Percentiles rank a stretch among this genome's conserved stretches.
Conservation (phyloP, 805 yeast species). For the Candida corydali region DNA sequence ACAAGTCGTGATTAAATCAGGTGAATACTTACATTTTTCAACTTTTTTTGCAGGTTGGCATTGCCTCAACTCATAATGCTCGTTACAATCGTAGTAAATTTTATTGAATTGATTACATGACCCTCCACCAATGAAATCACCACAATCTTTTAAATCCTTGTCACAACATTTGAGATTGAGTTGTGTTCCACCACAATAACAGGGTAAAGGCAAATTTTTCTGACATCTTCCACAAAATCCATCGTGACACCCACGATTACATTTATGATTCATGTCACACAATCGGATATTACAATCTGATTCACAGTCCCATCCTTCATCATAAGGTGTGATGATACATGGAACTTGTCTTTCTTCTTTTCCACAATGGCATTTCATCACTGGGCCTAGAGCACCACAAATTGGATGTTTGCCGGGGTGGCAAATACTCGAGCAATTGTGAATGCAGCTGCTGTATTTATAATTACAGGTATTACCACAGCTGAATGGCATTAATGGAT, state of each 20-base stretch:
- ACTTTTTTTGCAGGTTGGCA: constrained; percentile 49
- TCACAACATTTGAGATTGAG: constrained; percentile 43
- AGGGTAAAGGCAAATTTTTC: constrained; percentile 42
- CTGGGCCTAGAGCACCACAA: constrained; percentile 78
- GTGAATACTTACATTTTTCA: constrained; percentile 57
- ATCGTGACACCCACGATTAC: constrained; percentile 63
- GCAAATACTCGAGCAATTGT: constrained; percentile 69
- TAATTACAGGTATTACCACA: constrained; percentile 82
- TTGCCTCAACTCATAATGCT: constrained; percentile 44
- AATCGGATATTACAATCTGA: constrained; percentile 55
- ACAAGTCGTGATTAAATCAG: constrained; percentile 58
- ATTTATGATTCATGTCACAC: constrained; percentile 66
- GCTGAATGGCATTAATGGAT: constrained; percentile 65
- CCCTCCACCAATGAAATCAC: constrained; percentile 32
- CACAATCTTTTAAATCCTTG: constrained; percentile 32
- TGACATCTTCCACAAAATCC: constrained; percentile 80
- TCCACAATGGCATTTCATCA: constrained; percentile 72
- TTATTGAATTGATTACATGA: constrained; percentile 40
- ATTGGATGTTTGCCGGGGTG: constrained; percentile 88
- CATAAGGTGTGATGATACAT: constrained; percentile 68
- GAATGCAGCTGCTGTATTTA: constrained; percentile 57
- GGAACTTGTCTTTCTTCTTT: constrained; percentile 58
- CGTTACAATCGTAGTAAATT: constrained; percentile 57
- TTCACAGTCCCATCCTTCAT: constrained; percentile 64
- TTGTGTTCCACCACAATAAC: constrained; percentile 72